These are phyloP conservation scores for Triticum monococcum DNA, from an alignment of 176 grass and related monocot genomes.

Conservation along the genomic window DNA sequence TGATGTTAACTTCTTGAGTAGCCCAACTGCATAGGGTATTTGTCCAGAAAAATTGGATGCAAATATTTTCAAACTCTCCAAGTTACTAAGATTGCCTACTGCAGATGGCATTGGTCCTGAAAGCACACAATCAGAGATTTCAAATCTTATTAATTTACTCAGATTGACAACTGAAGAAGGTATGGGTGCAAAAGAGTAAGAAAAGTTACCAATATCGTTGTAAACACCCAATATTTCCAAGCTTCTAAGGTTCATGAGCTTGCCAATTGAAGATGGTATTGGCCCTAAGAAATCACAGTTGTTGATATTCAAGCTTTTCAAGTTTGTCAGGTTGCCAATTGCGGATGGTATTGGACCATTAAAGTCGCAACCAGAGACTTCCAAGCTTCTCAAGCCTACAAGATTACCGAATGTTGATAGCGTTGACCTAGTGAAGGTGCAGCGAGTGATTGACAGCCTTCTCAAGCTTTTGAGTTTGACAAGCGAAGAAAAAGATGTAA, in stretches of 20 bases:
- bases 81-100: neutral
- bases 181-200: too few species aligned
- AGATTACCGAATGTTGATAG: too few species aligned
- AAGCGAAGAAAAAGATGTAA: neutral
- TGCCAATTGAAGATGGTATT: slow-evolving; percentile 1
- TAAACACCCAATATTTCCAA: too few species aligned
- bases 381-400: neutral
- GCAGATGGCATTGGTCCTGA: neutral
- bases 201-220: too few species aligned
- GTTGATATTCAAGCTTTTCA: neutral
- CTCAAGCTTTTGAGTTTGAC: neutral
- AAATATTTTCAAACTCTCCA: too few species aligned
- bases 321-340: neutral
- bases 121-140: neutral
- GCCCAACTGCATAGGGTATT: neutral
- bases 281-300: neutral
- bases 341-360: neutral
- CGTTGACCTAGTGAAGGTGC: too few species aligned
- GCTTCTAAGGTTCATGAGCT: neutral
- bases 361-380: too few species aligned
- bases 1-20: neutral
- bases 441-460: neutral
- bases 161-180: neutral
- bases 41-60: too few species aligned
- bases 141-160: neutral